Base-by-base conservation (phyloP, 441 rosid genomes). In the Erodium chrysanthum region DNA sequence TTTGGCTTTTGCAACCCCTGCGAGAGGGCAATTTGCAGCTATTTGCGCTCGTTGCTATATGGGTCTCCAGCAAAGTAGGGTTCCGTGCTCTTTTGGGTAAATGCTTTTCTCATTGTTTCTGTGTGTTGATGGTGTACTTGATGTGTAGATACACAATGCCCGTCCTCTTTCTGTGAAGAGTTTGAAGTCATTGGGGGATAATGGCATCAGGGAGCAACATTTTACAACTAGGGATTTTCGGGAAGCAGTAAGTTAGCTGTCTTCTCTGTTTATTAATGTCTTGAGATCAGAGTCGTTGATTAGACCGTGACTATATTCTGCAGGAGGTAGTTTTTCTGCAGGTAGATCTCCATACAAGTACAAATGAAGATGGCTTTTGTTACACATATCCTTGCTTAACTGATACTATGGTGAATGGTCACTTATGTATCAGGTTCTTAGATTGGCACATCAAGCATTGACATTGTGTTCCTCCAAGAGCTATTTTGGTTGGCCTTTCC, bases 31-130 rank as follows among this genome's bases (percentile, higher is more conserved):
- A 83, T 81, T 68, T 89, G 79, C 95, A 88, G 76, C 67, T 89
- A 6, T 89, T 88, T 81, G 84, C 79, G 5, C 88, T 89, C 9
- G 50, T 85, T 79, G 82, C 92, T 23, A 35, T 88, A 9, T 89
- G 96, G 96, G 75, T 88, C 76, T 84, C 93, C 8, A 86, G 86
- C 79, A 89, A 89, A 81, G 95, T 86, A 44, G 68, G 83, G 12
- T 44, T 52, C n/a, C 46, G 68, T 48, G 8, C 42, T 37, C 68
- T 20, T 58, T 65, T 46, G 54, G 0, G 17, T n/a, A 1, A 59
- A 10, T 59, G 31, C 64, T 21, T 23, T 25, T 25, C 31, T 59
- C 15, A 20, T 25, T 59, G 17, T 23, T 23, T 59, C n/a, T 25
- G 15, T 22, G 64, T 59, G 17, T 14, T 59, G 64, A 59, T 59